Conservation (phyloP, 805 yeast species). For the Lachancea nothofagi region DNA sequence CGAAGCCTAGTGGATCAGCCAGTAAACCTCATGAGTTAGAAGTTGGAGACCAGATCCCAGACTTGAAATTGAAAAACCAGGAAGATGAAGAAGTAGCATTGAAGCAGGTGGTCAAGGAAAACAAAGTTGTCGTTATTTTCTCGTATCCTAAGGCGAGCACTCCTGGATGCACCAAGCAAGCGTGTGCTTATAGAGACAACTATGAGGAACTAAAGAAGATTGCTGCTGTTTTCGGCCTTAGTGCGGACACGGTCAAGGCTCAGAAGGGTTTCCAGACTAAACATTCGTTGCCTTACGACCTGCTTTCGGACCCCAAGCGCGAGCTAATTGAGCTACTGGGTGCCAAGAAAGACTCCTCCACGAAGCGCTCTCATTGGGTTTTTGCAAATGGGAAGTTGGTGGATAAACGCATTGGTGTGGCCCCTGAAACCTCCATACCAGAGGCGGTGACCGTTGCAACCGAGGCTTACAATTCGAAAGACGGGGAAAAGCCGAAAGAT, state of each 20-base stretch:
- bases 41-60: conserved; percentile 65
- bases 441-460: conserved; percentile 56
- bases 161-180: conserved; percentile 96
- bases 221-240: conserved; percentile 66
- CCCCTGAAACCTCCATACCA: conserved; percentile 52
- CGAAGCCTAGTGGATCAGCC: conserved; percentile 9
- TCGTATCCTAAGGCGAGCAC: conserved; percentile 92
- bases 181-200: conserved; percentile 75
- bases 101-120: conserved; percentile 35
- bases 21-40: conserved; percentile 25
- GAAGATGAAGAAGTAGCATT: conserved; percentile 58
- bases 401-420: conserved; percentile 35
- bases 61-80: conserved; percentile 58
- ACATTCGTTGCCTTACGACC: conserved; percentile 64
- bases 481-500: conserved; percentile 7
- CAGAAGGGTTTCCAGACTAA: conserved; percentile 72
- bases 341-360: conserved; percentile 78
- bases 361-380: conserved; percentile 88
- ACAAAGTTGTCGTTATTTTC: conserved; percentile 48
- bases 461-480: conserved; percentile 32
- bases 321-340: conserved; percentile 70
- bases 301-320: conserved; percentile 71
- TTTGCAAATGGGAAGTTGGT: conserved; percentile 69
- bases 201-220: conserved; percentile 37
- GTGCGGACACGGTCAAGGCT: conserved; percentile 74